Percentiles rank a stretch among this genome's conserved stretches.
These are phyloP conservation scores for Rubroboletus pulcherrimus DNA, from an alignment of 768 basidiomycete species.

Conservation along the genomic window DNA sequence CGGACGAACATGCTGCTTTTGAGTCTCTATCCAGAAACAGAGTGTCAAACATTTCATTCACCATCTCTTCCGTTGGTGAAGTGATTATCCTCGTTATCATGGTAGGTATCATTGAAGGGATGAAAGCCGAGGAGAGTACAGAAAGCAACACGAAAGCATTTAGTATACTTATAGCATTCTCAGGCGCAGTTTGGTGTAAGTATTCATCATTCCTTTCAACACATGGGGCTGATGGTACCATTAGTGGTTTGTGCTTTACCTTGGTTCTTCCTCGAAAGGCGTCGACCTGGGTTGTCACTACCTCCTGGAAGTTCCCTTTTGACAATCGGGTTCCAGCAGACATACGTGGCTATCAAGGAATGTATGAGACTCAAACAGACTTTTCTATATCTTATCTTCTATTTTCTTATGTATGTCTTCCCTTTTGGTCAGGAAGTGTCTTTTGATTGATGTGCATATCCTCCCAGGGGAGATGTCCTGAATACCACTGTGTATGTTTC, in stretches of 20 bases:
- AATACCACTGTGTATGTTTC: constrained; percentile 65
- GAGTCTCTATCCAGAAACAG: constrained; percentile 69
- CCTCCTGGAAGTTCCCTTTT: constrained; percentile 53
- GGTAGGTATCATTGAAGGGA: constrained; percentile 68
- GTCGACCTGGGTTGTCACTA: constrained; percentile 58
- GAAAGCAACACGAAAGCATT: constrained; percentile 75
- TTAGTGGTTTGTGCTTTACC: constrained; percentile 64
- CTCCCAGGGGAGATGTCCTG: constrained; percentile 63
- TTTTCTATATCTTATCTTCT: constrained; percentile 69
- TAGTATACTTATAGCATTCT: constrained; percentile 74
- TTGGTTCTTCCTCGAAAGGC: constrained; percentile 70
- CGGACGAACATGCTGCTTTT: constrained; percentile 48
- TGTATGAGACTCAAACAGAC: constrained; percentile 69
- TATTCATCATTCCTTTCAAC: background rate
- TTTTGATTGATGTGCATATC: background rate
- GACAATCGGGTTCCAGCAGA: constrained; percentile 67
- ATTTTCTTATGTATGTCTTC: constrained; percentile 63
- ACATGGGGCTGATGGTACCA: background rate
- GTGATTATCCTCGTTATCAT: constrained; percentile 66
- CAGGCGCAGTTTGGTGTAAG: constrained; percentile 73
- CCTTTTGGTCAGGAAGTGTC: background rate
- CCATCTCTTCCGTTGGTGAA: constrained; percentile 67
- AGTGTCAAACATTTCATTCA: constrained; percentile 72
- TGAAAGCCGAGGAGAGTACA: constrained; percentile 56
- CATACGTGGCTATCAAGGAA: constrained; percentile 57